These are phyloP conservation scores for Daedaleopsis nitida DNA, from an alignment of 768 basidiomycete species.

Conservation along the genomic window DNA sequence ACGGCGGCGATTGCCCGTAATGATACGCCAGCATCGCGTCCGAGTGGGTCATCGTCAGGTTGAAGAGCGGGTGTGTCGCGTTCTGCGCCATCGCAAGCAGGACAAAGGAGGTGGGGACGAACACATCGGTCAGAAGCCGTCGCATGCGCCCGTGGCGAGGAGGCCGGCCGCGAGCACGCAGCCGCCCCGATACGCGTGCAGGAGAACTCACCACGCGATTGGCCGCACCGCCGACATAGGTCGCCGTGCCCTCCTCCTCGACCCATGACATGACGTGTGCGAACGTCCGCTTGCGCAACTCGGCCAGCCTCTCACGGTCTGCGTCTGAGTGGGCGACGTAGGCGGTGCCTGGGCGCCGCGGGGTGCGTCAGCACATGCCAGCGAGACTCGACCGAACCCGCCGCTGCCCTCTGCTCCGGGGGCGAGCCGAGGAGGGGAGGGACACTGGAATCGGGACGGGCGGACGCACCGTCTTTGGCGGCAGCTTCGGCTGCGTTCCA, in stretches of 20 bases:
- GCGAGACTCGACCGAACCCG: neutral
- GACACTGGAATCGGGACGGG: constrained; percentile 11
- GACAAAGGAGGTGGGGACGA: neutral
- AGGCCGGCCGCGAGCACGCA: too few relatives aligned
- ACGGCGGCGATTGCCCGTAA: constrained; percentile 60
- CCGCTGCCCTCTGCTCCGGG: neutral
- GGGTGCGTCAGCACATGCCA: constrained; percentile 1
- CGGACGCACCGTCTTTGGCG: constrained; percentile 19
- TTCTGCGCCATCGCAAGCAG: constrained; percentile 52
- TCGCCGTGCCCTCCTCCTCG: constrained; percentile 62
- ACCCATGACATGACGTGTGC: constrained; percentile 61
- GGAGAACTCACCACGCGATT: constrained; percentile 61
- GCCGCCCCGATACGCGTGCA: neutral
- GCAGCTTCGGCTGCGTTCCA: constrained; percentile 21
- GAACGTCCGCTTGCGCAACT: constrained; percentile 51
- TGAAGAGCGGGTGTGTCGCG: constrained; percentile 80
- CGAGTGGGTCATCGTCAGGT: constrained; percentile 68
- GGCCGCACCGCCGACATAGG: constrained; percentile 56
- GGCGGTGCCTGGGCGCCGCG: constrained; percentile 11
- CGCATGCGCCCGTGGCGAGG: neutral
- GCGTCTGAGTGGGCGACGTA: constrained; percentile 8
- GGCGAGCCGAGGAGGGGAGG: neutral
- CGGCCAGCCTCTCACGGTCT: constrained; percentile 28
- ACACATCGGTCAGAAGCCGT: neutral
- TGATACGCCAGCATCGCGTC: constrained; percentile 72